These are phyloP conservation scores for Neurospora crassa DNA, from an alignment of 2,329 filamentous ascomycete species.

Conservation along the genomic window DNA sequence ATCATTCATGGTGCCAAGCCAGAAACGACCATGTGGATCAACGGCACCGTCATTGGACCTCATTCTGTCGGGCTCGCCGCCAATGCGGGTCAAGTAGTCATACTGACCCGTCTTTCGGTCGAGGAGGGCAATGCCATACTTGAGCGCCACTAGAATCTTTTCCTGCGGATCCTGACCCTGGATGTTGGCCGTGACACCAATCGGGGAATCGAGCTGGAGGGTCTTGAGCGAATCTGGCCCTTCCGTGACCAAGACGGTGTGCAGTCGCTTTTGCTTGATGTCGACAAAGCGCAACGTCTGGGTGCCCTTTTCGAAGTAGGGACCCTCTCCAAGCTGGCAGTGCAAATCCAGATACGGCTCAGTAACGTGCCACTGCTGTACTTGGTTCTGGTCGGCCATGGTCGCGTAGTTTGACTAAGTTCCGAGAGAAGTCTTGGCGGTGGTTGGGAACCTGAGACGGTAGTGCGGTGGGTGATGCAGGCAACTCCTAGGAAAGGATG, in stretches of 20 bases:
- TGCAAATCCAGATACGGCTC: constrained; percentile 51
- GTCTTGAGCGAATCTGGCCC: constrained; percentile 57
- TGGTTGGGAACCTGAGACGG: constrained; percentile 1
- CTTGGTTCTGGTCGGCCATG: constrained; percentile 23
- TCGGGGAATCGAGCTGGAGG: constrained; percentile 41
- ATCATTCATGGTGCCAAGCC: constrained; percentile 82
- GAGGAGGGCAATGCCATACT: constrained; percentile 72
- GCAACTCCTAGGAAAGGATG: neutral
- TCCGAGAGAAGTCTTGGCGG: neutral
- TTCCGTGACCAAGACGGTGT: constrained; percentile 56
- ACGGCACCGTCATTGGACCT: constrained; percentile 74
- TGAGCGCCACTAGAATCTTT: constrained; percentile 68
- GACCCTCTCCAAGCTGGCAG: constrained; percentile 63
- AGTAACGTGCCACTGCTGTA: constrained; percentile 41
- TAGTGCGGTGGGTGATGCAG: neutral
- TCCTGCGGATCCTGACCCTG: constrained; percentile 50
- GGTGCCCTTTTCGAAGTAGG: constrained; percentile 58
- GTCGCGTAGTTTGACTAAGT: constrained; percentile 3
- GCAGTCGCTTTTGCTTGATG: constrained; percentile 67
- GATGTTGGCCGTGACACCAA: constrained; percentile 71
- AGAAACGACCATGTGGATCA: constrained; percentile 73
- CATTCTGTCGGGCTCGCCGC: constrained; percentile 35
- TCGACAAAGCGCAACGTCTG: constrained; percentile 70
- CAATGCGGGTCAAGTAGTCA: constrained; percentile 42
- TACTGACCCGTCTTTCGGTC: constrained; percentile 50